Conservation (phyloP, 768 basidiomycete genomes). For the Lactifluus piperatus region DNA sequence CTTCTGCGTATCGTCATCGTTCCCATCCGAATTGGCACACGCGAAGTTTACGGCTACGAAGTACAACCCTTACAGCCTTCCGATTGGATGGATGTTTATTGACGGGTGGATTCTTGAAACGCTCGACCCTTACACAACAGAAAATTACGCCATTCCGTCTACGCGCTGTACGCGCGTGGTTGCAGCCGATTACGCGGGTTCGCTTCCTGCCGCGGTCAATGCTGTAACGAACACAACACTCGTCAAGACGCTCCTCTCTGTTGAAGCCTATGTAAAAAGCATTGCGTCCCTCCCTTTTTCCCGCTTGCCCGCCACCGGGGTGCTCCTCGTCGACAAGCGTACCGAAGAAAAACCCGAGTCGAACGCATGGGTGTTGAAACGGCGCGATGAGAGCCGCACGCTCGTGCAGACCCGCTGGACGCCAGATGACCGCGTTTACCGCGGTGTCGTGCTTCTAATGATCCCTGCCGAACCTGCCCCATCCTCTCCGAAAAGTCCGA, state of each 20-base stretch:
- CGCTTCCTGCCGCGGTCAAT: constrained; percentile 77
- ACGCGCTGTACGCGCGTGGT: constrained; percentile 79
- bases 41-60: constrained; percentile 47
- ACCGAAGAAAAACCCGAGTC: constrained; percentile 36
- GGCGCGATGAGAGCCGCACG: constrained; percentile 48
- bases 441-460: constrained; percentile 41
- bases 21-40: constrained; percentile 52
- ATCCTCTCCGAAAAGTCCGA: constrained; percentile 13
- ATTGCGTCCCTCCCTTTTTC: constrained; percentile 57
- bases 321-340: constrained; percentile 49
- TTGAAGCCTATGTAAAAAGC: constrained; percentile 69
- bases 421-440: constrained; percentile 43
- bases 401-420: constrained; percentile 49
- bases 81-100: constrained; percentile 73
- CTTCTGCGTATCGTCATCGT: constrained; percentile 79
- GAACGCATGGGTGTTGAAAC: constrained; percentile 49
- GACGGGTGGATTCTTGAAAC: constrained; percentile 98
- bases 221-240: constrained; percentile 75
- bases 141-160: constrained; percentile 91
- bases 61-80: constrained; percentile 67
- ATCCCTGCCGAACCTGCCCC: constrained; percentile 20
- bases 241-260: constrained; percentile 57
- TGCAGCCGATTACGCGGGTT: constrained; percentile 81
- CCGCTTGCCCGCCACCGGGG: constrained; percentile 55
- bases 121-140: constrained; percentile 88